Base-by-base conservation (phyloP, 169 alveolate species). In the Plasmodium knowlesi region DNA sequence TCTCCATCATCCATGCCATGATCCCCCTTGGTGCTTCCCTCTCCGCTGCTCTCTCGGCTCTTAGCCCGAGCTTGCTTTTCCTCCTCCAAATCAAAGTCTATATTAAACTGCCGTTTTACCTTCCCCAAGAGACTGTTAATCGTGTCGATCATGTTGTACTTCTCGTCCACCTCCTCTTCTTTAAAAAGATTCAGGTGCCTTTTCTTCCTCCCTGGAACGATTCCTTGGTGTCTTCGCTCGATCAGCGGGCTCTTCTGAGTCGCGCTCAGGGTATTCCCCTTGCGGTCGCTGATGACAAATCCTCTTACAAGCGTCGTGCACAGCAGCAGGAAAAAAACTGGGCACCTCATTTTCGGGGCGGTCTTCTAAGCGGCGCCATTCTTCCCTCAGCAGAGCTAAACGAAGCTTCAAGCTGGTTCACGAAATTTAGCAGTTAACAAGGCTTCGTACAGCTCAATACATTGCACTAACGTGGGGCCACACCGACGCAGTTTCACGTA, bases 91-190 rank as follows among this genome's bases (percentile, higher is more conserved):
- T 88, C 41, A 9, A 71, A 72, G 34, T 79, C 70, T 57, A 88
- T 88, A 25, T 88, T 88, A 79, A 88, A 88, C 41, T 88, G 90
- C 50, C 94, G 80, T 71, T 43, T 88, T 0, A 88, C 89, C 72
- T 88, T 88, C 9, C 94, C 94, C 53, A 88, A 78, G 84, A 88
- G 72, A 46, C 94, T 88, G 53, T 88, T 88, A 71, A 88, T 88
- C 46, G 94, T 88, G 34, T 78, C 83, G 46, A 88, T 88, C 25
- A 79, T 79, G 34, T 88, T 88, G 50, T 88, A 88, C 82, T 88
- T 88, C 71, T 88, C 94, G 22, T 88, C 94, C 19, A 88, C 94
- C 82, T 88, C 94, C 72, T 88, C 94, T 39, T 88, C 94, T 67
- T 88, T 88, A 43, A 88, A 88, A 2, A 88, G 61, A 19, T 88